Base-by-base conservation (phyloP, 495 filamentous ascomycete species). In the Penicillium mononematosum region DNA sequence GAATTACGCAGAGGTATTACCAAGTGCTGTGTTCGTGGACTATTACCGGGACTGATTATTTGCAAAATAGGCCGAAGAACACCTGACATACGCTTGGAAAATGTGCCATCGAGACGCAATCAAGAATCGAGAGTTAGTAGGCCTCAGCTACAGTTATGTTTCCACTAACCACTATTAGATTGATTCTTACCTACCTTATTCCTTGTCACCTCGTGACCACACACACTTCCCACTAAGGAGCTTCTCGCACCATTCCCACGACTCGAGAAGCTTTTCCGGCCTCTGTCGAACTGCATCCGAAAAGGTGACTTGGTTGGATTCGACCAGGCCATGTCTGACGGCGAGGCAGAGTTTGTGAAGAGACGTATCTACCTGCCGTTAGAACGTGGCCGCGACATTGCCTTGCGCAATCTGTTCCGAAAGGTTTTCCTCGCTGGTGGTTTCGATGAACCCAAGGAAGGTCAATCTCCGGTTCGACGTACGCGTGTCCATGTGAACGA, bases 111-210 rank as follows among this genome's bases (percentile, higher is more conserved):
- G 77, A 47, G 75, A 81, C 43, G 83, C 91, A 2, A 75, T 68
- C 41, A 84, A 83, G 56, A 98, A 98, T 64, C 84, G 85, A 63
- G 89, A 96, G 86, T 94, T 58, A 67, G 83, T 77, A 20, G 17
- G n/a, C 20, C 14, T 42, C 2, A 36, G 16, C 14, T 25, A 0
- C 55, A 91, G 85, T 66, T 75, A 89, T 1, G 10, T 31, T 34
- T 47, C 29, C 19, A 62, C 74, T 79, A 50, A 80, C 7, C 6
- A 27, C 16, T 12, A 42, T 0, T 58, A 95, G 90, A 66, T 78
- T 95, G 44, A 96, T 98, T 57, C 80, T 98, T n/a, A 95, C 89
- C 3, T 98, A 98, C 62, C 85, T 98, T 19, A 88, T 98, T 50
- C 94, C 94, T 1, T 95, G 90, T 58, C 90, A 88, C 51, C 84